A percentile compares a stretch with the other conserved stretches of the same genome.
Evolutionary conservation across 2,329 filamentous ascomycete genomes (phyloP).

Genomic region (Calonectria pauciramosa): DNA sequence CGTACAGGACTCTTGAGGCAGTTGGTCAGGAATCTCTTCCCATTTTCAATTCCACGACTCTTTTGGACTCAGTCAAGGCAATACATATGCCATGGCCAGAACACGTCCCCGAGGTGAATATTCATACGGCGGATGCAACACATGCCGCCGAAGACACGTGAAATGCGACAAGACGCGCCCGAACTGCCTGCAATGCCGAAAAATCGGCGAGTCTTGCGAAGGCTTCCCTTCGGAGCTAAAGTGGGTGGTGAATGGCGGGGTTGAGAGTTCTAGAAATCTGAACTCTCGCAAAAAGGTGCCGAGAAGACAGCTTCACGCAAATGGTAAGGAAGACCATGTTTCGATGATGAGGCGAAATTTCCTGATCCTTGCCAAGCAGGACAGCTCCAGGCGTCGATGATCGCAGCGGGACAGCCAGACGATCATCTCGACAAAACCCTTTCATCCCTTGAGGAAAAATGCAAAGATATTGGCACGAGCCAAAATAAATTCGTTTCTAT

Average conservation of each 20-base stretch:
- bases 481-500: not conserved
- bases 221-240: not conserved
- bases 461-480: not conserved
- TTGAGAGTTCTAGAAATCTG: not conserved
- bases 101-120: not conserved
- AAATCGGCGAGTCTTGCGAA: not conserved
- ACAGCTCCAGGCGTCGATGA: not conserved
- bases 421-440: not conserved
- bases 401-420: not conserved
- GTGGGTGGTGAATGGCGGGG: not conserved
- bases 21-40: not conserved
- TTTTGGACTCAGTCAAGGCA: not conserved
- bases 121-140: not conserved
- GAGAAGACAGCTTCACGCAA: not conserved
- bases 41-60: not conserved
- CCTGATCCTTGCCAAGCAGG: not conserved
- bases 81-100: not conserved
- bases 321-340: not conserved
- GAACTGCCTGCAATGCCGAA: not conserved
- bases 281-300: not conserved
- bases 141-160: not conserved
- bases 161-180: slow-evolving; percentile 8
- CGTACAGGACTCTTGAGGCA: not conserved
- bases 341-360: not conserved
- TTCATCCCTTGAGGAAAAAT: not conserved